Conservation (phyloP, 1,139 yeast genomes). For the Sugiyamaella grinbergsii region DNA sequence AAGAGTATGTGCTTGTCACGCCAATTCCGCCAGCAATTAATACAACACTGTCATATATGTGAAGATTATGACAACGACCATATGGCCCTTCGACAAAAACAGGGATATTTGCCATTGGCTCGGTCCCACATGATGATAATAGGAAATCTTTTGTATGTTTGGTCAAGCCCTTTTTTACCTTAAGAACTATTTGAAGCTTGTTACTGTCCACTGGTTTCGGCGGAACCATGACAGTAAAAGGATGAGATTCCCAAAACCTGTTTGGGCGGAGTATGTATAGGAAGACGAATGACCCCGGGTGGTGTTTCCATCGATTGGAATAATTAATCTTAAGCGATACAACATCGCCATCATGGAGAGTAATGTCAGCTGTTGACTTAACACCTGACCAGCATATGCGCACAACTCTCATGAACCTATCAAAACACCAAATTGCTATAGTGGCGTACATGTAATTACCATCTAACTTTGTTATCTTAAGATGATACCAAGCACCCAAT, state of each 20-base stretch:
- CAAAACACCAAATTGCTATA: conserved; percentile 46
- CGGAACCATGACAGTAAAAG: conserved; percentile 56
- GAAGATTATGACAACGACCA: conserved; percentile 52
- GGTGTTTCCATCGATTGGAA: conserved; percentile 45
- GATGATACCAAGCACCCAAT: conserved; percentile 64
- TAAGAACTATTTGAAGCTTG: conserved; percentile 39
- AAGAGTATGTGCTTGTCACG: conserved; percentile 48
- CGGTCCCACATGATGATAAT: conserved; percentile 1
- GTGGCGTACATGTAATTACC: conserved; percentile 36
- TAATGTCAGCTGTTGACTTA: conserved; percentile 45
- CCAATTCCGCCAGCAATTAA: conserved; percentile 70
- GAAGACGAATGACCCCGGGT: conserved; percentile 63
- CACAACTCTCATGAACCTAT: conserved; percentile 43
- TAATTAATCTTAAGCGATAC: conserved; percentile 36
- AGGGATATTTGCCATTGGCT: conserved; percentile 21
- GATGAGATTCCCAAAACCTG: conserved; percentile 63
- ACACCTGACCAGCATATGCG: conserved; percentile 48
- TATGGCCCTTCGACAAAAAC: conserved; percentile 61
- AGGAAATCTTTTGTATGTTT: conserved; percentile 33
- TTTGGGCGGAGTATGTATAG: conserved; percentile 50
- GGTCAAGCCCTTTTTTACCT: conserved; percentile 35
- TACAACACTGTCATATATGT: conserved; percentile 53
- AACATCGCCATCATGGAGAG: conserved; percentile 34
- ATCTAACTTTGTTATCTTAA: conserved; percentile 28
- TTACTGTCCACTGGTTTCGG: conserved; percentile 27